Conservation (phyloP, 148 eudicot species). For the Chenopodium suecicum region DNA sequence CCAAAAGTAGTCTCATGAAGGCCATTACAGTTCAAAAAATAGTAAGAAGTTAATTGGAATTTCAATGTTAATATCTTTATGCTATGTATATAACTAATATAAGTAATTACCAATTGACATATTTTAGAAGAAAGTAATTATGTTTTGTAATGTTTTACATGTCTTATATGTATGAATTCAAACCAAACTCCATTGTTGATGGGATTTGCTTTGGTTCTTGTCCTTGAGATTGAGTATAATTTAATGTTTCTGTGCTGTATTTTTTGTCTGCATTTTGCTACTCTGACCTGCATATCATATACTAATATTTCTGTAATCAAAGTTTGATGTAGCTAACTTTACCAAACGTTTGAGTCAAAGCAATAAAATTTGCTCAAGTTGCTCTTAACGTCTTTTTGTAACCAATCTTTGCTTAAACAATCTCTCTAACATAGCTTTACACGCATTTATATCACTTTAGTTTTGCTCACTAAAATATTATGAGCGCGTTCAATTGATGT, state of each 20-base stretch:
- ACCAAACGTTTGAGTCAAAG: slow-evolving; percentile 19
- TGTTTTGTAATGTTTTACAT: slow-evolving; percentile 12
- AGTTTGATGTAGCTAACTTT: slow-evolving; percentile 35
- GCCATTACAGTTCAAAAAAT: slow-evolving; percentile 6
- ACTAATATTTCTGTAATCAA: slow-evolving; percentile 12
- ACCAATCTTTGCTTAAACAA: no score
- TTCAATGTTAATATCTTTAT: not conserved
- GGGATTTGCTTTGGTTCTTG: slow-evolving; percentile 14
- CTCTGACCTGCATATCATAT: not conserved
- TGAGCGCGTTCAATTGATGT: no score
- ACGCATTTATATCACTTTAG: no score
- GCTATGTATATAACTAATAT: slow-evolving; percentile 9
- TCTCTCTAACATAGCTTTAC: no score
- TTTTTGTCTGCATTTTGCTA: slow-evolving; percentile 13
- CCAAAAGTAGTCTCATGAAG: slow-evolving; percentile 9
- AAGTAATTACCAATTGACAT: not conserved
- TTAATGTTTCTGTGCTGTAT: slow-evolving; percentile 14
- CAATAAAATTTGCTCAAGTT: slow-evolving; percentile 2
- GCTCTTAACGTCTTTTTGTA: not conserved
- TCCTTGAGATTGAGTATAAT: slow-evolving; percentile 24
- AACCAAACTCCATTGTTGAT: slow-evolving; percentile 30
- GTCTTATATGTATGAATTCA: slow-evolving; percentile 15
- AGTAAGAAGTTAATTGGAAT: not conserved
- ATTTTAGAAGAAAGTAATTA: not conserved
- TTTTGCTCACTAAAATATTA: no score